Base-by-base conservation (phyloP, 805 yeast genomes). In the Pichia nakasei region DNA sequence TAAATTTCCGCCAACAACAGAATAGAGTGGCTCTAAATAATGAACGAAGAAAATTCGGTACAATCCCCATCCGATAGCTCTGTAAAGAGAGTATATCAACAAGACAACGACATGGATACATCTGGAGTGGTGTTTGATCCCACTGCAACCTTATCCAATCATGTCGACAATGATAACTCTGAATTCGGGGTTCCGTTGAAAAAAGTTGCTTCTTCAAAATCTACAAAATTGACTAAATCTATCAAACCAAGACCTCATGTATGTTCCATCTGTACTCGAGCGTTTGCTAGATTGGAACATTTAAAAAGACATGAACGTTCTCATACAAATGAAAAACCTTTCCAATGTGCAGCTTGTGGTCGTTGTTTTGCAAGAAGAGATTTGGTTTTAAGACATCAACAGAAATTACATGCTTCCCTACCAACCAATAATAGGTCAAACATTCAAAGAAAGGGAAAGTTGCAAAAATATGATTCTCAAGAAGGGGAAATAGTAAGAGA, bases 271-370 rank as follows among this genome's bases (percentile, higher is more conserved):
- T 93, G 98, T 60, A 86, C 97, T 1, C 72, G 98, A 48, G 95
- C 95, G 3, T 93, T 93, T 73, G 98, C 97, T 2, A 74, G 98
- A 43, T 71, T 86, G 39, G 98, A 91, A 63, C 98, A 91, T 64
- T 71, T 93, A 57, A 88, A 85, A 62, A 79, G 98, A 46, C 98
- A 91, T 59, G 94, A 88, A 55, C 69, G 97, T 35, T 82, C 94
- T 0, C 98, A 91, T 61, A 91, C 98, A 9, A 86, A 89, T 60
- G 97, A 89, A 63, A 88, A 88, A 60, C 97, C 97, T 1, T 91
- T 83, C 66, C 93, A 86, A 59, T 91, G 98, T 65, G 94, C 95
- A 2, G 89, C 89, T 9, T 91, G 97, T 64, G 97, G 95, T 29
- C 78, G 97, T 40, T 85, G 96, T 58, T 91, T 93, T 67, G 97